phyloP scores from a whole-genome alignment of 495 filamentous ascomycete genomes.

The Pseudevernia furfuracea region DNA sequence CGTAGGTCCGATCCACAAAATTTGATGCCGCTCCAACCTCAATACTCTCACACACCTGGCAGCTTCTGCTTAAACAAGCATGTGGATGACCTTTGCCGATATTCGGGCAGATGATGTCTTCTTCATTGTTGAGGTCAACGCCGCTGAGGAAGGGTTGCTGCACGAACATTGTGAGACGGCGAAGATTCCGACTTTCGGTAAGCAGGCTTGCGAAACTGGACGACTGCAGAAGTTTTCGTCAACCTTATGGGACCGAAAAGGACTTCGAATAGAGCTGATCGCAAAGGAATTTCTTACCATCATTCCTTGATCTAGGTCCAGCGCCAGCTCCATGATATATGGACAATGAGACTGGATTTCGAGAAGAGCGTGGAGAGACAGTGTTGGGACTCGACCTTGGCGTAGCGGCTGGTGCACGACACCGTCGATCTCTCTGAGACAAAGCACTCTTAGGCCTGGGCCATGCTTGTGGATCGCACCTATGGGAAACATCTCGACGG shows the following conservation, averaged over 20 bases:
- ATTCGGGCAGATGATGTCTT: neutral
- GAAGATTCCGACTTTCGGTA: neutral
- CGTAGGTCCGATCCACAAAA: neutral
- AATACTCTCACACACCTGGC: neutral
- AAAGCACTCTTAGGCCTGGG: neutral
- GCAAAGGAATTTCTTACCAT: neutral
- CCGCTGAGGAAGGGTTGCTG: neutral
- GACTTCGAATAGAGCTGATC: neutral
- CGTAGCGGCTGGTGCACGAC: neutral
- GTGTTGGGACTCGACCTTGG: neutral
- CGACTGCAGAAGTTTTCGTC: neutral
- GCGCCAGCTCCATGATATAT: neutral
- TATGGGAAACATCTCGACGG: neutral
- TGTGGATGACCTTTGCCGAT: neutral
- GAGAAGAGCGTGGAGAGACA: neutral
- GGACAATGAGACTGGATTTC: neutral
- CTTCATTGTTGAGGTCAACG: neutral
- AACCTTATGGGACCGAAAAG: neutral
- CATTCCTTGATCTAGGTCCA: neutral
- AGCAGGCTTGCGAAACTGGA: neutral
- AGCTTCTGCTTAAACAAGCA: neutral
- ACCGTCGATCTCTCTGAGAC: neutral
- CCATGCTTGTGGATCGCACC: neutral
- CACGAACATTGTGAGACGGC: neutral
- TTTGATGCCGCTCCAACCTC: neutral